phyloP scores from a whole-genome alignment of 805 yeast species.

The Candida bentonensis region DNA sequence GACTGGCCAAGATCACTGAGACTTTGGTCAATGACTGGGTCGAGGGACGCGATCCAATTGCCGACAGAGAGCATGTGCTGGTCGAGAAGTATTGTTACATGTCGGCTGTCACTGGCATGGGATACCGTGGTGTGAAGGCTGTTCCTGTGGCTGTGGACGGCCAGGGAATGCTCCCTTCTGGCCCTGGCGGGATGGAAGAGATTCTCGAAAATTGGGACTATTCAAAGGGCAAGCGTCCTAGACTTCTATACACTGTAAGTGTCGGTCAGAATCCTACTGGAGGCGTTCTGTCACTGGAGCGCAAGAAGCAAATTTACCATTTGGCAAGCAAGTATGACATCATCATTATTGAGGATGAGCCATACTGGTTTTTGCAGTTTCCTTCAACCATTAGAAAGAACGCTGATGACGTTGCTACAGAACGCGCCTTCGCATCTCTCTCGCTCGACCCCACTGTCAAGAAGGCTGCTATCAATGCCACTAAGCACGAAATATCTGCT shows the following conservation, averaged over 20 bases:
- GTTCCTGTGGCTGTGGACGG: conserved; percentile 59
- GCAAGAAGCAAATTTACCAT: conserved; percentile 44
- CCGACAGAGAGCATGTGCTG: conserved; percentile 48
- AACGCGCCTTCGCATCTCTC: conserved; percentile 6
- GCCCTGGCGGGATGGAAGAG: conserved; percentile 41
- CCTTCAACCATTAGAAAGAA: conserved; percentile 10
- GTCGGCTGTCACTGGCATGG: conserved; percentile 57
- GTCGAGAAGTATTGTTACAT: conserved; percentile 69
- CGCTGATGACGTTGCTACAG: conserved; percentile 6
- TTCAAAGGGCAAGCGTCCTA: conserved; percentile 27
- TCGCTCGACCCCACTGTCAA: conserved; percentile 10
- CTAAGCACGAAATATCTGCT: not conserved
- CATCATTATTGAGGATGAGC: conserved; percentile 71
- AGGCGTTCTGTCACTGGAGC: conserved; percentile 40
- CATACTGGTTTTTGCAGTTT: conserved; percentile 65
- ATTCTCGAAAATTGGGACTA: conserved; percentile 47
- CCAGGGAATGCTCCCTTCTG: conserved; percentile 46
- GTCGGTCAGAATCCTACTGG: conserved; percentile 87
- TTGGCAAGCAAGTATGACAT: conserved; percentile 55
- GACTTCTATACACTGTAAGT: conserved; percentile 45
- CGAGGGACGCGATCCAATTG: not conserved
- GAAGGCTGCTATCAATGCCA: conserved; percentile 12
- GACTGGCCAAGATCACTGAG: conserved; percentile 14
- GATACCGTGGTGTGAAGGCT: conserved; percentile 43
- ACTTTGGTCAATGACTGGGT: conserved; percentile 4